A percentile compares a stretch with the other conserved stretches of the same genome.
phyloP scores from a whole-genome alignment of 1,284 basidiomycete species.

The Cystobasidiaceae sp. region DNA sequence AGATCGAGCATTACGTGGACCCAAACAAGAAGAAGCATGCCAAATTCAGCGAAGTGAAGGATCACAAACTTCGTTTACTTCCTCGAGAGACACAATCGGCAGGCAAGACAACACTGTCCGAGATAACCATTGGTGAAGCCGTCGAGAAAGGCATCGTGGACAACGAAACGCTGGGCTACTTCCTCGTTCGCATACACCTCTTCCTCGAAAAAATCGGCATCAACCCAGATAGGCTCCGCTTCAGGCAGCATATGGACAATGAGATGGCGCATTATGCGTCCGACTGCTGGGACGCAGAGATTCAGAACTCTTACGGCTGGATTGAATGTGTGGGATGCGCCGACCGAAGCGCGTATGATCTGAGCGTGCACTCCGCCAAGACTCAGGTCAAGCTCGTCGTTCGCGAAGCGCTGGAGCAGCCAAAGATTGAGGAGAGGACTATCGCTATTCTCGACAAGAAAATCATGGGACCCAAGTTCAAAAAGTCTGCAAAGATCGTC shows the following conservation, averaged over 20 bases:
- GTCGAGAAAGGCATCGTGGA: constrained; percentile 78
- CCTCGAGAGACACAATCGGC: constrained; percentile 75
- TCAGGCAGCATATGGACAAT: constrained; percentile 94
- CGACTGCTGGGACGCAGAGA: constrained; percentile 99
- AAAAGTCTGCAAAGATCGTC: constrained; percentile 70
- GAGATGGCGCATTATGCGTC: constrained; percentile 99
- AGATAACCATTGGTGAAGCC: constrained; percentile 80
- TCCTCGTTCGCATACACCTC: constrained; percentile 84
- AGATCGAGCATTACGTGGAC: constrained; percentile 99
- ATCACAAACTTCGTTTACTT: constrained; percentile 70
- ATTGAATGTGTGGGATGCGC: constrained; percentile 99
- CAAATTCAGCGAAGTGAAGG: constrained; percentile 73
- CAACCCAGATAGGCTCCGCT: constrained; percentile 75
- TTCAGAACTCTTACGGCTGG: constrained; percentile 91
- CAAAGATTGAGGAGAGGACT: constrained; percentile 66
- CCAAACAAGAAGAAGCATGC: constrained; percentile 85
- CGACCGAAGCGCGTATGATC: constrained; percentile 92
- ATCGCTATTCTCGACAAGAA: constrained; percentile 82
- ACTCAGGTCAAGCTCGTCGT: constrained; percentile 53
- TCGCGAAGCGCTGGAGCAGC: constrained; percentile 76
- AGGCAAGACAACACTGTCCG: constrained; percentile 63
- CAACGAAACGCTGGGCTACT: constrained; percentile 97
- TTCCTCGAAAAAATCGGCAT: constrained; percentile 93
- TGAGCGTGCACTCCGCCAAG: constrained; percentile 56
- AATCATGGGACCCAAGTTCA: constrained; percentile 80